Percentiles rank a stretch among this genome's conserved stretches.
Evolutionary conservation across 2,329 filamentous ascomycete species (phyloP).

Genomic region (Aspergillus novofumigatus): DNA sequence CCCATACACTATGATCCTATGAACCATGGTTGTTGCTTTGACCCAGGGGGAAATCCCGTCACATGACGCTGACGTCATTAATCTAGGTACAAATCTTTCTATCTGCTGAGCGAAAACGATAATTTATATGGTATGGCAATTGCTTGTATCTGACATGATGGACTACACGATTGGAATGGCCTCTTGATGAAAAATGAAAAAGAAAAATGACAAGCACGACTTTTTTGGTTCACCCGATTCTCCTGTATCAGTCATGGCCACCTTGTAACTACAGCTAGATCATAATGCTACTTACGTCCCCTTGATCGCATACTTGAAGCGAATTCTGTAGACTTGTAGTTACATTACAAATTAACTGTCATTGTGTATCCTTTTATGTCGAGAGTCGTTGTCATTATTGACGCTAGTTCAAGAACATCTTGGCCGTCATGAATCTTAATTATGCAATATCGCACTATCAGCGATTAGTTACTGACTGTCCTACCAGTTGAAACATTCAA

Average conservation of each 20-base stretch:
- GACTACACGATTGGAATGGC: slow-evolving; percentile 1
- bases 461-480: background rate
- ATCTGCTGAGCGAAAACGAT: background rate
- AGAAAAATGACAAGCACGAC: background rate
- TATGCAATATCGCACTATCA: background rate
- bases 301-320: background rate
- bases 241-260: slow-evolving; percentile 7
- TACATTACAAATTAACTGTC: background rate
- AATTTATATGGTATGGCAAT: background rate
- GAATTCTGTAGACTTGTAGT: background rate
- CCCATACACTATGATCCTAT: background rate
- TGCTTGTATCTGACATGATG: slow-evolving; percentile 5
- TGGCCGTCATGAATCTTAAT: background rate
- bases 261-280: slow-evolving; percentile 5
- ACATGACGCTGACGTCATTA: background rate
- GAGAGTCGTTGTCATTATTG: too few species aligned
- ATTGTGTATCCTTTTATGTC: too few species aligned
- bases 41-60: background rate
- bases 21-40: background rate
- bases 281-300: background rate
- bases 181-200: background rate
- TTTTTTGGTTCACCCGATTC: background rate
- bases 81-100: background rate
- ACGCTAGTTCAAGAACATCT: too few species aligned
- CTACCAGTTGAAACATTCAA: background rate